phyloP scores from a whole-genome alignment of 2,329 filamentous ascomycete species.

The Orbilia oligospora region DNA sequence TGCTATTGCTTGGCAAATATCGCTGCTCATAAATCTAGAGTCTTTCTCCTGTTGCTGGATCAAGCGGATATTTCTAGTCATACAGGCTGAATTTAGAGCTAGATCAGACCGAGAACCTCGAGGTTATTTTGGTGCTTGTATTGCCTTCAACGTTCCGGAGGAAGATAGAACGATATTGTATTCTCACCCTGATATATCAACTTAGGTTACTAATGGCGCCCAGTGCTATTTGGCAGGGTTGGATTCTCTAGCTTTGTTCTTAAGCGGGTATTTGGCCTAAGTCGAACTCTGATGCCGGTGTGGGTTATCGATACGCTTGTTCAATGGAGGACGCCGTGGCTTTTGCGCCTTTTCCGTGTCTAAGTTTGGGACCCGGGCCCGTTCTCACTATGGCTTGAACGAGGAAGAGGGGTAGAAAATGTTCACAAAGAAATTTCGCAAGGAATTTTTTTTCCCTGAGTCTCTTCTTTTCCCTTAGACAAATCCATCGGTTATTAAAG shows the following conservation, averaged over 20 bases:
- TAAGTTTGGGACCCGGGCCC: background rate
- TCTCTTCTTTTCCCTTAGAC: too few relatives aligned
- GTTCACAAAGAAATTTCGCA: background rate
- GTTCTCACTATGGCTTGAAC: background rate
- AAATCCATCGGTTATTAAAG: background rate
- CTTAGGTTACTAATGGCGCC: background rate
- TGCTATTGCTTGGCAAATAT: background rate
- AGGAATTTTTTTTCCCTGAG: too few relatives aligned
- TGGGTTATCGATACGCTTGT: background rate
- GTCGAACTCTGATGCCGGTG: background rate
- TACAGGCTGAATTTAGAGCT: conserved; percentile 22
- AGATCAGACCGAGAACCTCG: conserved; percentile 15
- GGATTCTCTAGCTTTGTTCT: too few relatives aligned
- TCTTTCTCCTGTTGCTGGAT: background rate
- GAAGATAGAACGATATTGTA: background rate
- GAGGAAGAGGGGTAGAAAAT: background rate
- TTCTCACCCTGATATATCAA: background rate
- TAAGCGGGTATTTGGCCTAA: background rate
- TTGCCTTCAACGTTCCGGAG: background rate
- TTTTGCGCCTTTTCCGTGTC: conserved; percentile 17
- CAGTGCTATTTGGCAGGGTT: background rate
- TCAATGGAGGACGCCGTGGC: background rate
- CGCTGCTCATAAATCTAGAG: background rate
- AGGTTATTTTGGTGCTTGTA: conserved; percentile 11
- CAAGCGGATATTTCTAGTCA: conserved; percentile 41